Conservation (phyloP, 257 asterid species). For the Solanum arcanum region DNA sequence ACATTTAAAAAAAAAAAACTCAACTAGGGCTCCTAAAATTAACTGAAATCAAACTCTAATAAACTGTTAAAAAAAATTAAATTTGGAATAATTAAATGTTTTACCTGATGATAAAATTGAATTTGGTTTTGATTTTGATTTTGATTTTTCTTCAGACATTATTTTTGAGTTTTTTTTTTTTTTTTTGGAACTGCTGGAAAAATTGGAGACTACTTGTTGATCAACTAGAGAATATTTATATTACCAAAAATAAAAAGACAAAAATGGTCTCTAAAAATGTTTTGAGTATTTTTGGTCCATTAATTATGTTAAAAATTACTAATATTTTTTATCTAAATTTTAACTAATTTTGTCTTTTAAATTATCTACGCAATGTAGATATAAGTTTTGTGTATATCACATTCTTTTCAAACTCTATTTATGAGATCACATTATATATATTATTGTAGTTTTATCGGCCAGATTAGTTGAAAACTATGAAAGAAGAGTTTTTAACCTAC, state of each 20-base stretch:
- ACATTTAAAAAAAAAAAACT: background rate
- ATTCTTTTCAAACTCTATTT: background rate
- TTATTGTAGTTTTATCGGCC: background rate
- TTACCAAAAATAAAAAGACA: background rate
- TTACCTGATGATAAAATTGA: constrained; percentile 29
- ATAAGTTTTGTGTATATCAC: background rate
- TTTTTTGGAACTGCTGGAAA: background rate
- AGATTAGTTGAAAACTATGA: background rate
- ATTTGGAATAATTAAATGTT: background rate
- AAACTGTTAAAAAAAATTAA: background rate
- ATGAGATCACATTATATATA: background rate
- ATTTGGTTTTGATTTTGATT: background rate
- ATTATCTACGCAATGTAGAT: background rate
- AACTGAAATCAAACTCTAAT: background rate
- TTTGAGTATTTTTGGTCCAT: background rate
- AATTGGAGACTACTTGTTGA: background rate
- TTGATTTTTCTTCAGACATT: constrained; percentile 36
- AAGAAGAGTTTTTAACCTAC: background rate
- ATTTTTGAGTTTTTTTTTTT: background rate
- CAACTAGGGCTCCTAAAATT: background rate
- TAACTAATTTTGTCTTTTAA: background rate
- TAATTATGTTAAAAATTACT: background rate
- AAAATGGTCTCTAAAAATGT: background rate
- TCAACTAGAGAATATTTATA: background rate
- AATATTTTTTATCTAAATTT: background rate